Conservation (phyloP, 495 filamentous ascomycete species). For the Penicillium samsonianum region DNA sequence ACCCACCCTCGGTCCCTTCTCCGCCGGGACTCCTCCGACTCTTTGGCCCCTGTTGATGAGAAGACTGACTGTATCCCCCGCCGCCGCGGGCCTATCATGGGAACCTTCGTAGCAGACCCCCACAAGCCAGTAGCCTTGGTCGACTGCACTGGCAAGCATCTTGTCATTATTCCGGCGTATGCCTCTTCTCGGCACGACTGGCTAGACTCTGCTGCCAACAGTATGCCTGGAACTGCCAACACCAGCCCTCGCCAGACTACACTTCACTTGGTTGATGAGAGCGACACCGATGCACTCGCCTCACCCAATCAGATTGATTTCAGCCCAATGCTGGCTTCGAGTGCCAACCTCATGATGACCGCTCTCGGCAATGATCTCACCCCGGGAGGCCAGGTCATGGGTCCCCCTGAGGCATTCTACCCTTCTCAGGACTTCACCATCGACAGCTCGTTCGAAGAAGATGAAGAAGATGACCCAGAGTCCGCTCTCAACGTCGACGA, state of each 20-base stretch:
- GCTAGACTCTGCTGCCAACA: slow-evolving; percentile 50
- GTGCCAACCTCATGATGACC: slow-evolving; percentile 76
- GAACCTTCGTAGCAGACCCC: slow-evolving; percentile 54
- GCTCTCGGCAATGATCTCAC: slow-evolving; percentile 59
- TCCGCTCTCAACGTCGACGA: slow-evolving; percentile 65
- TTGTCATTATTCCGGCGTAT: slow-evolving; percentile 65
- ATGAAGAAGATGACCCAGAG: slow-evolving; percentile 67
- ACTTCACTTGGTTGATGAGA: slow-evolving; percentile 52
- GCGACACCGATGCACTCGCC: slow-evolving; percentile 52
- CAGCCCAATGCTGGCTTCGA: slow-evolving; percentile 64
- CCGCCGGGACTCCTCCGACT: slow-evolving; percentile 53
- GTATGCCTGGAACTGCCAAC: slow-evolving; percentile 52
- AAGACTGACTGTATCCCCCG: slow-evolving; percentile 52
- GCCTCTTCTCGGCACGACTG: slow-evolving; percentile 52
- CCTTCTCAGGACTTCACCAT: slow-evolving; percentile 61
- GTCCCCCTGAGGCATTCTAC: slow-evolving; percentile 77
- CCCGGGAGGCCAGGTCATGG: slow-evolving; percentile 65
- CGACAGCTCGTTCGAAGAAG: slow-evolving; percentile 55
- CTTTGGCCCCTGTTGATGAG: slow-evolving; percentile 50
- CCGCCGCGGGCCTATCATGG: slow-evolving; percentile 59
- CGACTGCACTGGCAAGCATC: slow-evolving; percentile 66
- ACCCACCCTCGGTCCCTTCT: slow-evolving; percentile 58
- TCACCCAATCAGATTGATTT: slow-evolving; percentile 49
- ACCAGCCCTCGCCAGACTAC: slow-evolving; percentile 54
- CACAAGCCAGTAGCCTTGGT: slow-evolving; percentile 74